These are phyloP conservation scores for Xylaria sp. DNA, from an alignment of 2,329 filamentous ascomycete species.

Conservation along the genomic window DNA sequence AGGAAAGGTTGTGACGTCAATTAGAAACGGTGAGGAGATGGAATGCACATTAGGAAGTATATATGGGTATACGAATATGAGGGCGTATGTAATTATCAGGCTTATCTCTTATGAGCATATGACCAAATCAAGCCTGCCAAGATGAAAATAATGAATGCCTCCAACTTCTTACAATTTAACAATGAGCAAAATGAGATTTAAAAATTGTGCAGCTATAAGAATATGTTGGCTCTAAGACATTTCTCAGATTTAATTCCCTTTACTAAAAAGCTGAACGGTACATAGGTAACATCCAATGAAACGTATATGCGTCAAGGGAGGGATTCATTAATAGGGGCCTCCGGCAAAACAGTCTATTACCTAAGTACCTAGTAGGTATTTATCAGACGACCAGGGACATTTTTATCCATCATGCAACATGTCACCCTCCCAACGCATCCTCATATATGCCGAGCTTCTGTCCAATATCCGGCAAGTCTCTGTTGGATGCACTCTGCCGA, in stretches of 20 bases:
- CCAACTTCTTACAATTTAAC: no score
- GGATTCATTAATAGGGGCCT: neutral
- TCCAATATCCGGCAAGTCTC: constrained; percentile 73
- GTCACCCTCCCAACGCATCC: constrained; percentile 41
- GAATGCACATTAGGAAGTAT: no score
- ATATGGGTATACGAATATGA: neutral
- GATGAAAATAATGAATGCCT: neutral
- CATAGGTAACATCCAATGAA: neutral
- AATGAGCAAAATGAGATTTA: neutral
- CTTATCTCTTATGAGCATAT: neutral
- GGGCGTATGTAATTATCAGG: neutral
- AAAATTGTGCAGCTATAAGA: no score
- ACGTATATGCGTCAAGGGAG: constrained; percentile 13
- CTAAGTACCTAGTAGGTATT: no score
- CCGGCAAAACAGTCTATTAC: neutral
- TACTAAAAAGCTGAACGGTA: neutral
- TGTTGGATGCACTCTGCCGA: constrained; percentile 63
- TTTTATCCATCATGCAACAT: constrained; percentile 40
- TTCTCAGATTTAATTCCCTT: neutral
- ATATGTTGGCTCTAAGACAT: neutral
- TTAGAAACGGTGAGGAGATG: constrained; percentile 16
- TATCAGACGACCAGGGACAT: no score
- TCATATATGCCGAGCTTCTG: constrained; percentile 73
- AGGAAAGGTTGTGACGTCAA: constrained; percentile 21
- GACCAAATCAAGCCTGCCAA: neutral